Evolutionary conservation across 495 filamentous ascomycete genomes (phyloP).

Genomic region (Barbatosphaeria neglecta): DNA sequence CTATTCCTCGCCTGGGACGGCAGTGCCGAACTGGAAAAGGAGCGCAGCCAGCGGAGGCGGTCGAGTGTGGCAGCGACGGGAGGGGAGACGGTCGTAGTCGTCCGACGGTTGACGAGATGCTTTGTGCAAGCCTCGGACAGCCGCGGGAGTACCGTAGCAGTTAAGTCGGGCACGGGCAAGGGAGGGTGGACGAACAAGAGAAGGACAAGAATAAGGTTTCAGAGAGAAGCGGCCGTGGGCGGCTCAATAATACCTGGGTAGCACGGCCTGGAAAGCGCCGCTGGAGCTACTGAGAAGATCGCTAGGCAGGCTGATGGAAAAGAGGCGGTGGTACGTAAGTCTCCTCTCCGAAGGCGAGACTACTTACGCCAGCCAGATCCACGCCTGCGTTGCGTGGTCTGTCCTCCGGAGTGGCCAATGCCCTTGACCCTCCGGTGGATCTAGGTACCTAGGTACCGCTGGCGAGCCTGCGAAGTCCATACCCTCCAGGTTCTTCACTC

Average conservation of each 20-base stretch:
- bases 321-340: not conserved
- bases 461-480: too few species aligned
- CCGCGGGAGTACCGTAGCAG: not conserved
- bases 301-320: not conserved
- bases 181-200: not conserved
- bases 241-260: not conserved
- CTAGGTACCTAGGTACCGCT: not conserved
- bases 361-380: too few species aligned
- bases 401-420: not conserved
- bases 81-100: too few species aligned
- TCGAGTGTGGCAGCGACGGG: too few species aligned
- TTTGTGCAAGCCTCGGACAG: not conserved
- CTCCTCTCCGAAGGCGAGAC: not conserved
- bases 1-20: too few species aligned
- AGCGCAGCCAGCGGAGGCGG: too few species aligned
- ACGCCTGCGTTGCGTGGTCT: not conserved
- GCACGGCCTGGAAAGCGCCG: not conserved
- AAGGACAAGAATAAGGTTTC: not conserved
- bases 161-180: not conserved
- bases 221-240: not conserved
- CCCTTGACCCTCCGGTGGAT: not conserved
- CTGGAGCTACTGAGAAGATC: too few species aligned
- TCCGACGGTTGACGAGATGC: too few species aligned
- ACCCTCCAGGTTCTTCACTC: too few species aligned
- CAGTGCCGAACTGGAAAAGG: too few species aligned